Conservation (phyloP, 805 yeast species). For the Ogataea nakhonphanomensis region DNA sequence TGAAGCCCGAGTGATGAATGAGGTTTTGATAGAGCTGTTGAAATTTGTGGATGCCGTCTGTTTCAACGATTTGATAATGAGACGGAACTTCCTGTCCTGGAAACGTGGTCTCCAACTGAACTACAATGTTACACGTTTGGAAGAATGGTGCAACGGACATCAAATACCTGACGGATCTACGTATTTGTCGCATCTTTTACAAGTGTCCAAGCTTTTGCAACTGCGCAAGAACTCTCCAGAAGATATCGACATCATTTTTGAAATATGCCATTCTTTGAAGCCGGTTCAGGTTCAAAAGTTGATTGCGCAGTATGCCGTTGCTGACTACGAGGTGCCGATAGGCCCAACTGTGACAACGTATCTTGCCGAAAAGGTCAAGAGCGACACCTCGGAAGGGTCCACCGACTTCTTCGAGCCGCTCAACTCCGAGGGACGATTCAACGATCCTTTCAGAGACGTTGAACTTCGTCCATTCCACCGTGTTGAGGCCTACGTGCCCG, state of each 20-base stretch:
- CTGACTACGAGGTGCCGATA: constrained; percentile 93
- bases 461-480: constrained; percentile 74
- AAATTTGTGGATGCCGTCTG: constrained; percentile 88
- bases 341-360: constrained; percentile 74
- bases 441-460: constrained; percentile 77
- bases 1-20: constrained; percentile 79
- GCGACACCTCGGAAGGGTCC: constrained; percentile 43
- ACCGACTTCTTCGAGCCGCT: constrained; percentile 69
- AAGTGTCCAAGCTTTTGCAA: constrained; percentile 90
- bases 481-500: constrained; percentile 90
- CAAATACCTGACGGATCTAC: constrained; percentile 84
- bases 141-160: constrained; percentile 97
- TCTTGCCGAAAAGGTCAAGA: constrained; percentile 75
- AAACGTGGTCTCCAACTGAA: constrained; percentile 95
- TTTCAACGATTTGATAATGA: constrained; percentile 92
- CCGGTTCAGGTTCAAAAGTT: constrained; percentile 95
- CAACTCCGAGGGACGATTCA: constrained; percentile 69
- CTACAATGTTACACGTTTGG: constrained; percentile 92
- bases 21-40: constrained; percentile 77
- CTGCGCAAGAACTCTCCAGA: constrained; percentile 83
- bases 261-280: constrained; percentile 88
- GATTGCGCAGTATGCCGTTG: constrained; percentile 82
- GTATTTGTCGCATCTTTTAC: constrained; percentile 80
- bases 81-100: constrained; percentile 94
- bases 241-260: constrained; percentile 89